Conservation (phyloP, 371 early-diverging fungal species). For the Phascolomyces articulosus region DNA sequence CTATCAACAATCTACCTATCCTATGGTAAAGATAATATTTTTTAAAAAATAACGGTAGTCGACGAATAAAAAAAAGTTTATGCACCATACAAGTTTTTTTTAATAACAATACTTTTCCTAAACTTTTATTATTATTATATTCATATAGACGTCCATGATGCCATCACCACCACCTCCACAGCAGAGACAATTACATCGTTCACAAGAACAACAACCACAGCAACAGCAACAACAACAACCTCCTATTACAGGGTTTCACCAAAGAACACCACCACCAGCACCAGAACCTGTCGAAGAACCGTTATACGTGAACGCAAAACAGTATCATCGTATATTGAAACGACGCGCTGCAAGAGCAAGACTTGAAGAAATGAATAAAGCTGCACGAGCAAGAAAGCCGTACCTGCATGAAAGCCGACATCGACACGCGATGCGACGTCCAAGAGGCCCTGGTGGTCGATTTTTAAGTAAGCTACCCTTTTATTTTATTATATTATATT, state of each 20-base stretch:
- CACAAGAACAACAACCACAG: neutral
- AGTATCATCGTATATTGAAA: slow-evolving; percentile 91
- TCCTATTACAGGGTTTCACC: neutral
- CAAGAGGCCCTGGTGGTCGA: slow-evolving; percentile 93
- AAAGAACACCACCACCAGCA: neutral
- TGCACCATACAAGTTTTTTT: too few species aligned
- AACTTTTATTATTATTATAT: too few species aligned
- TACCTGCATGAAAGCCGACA: slow-evolving; percentile 98
- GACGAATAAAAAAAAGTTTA: too few species aligned
- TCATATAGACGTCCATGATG: slow-evolving; percentile 11
- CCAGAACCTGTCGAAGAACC: slow-evolving; percentile 67
- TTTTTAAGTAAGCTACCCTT: slow-evolving; percentile 63
- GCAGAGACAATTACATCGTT: slow-evolving; percentile 1
- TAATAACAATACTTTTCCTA: too few species aligned
- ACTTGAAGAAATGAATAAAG: slow-evolving; percentile 63
- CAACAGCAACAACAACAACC: neutral
- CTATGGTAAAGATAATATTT: neutral
- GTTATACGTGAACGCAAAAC: slow-evolving; percentile 92
- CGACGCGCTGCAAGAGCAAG: slow-evolving; percentile 79
- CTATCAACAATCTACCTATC: slow-evolving; percentile 1
- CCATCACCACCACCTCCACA: slow-evolving; percentile 6
- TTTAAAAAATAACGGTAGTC: too few species aligned
- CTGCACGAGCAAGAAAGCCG: slow-evolving; percentile 69
- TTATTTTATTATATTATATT: neutral
- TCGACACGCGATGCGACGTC: slow-evolving; percentile 95